phyloP scores from a whole-genome alignment of 192 early-diverging fungal species.

The Chytriomyces confervae region DNA sequence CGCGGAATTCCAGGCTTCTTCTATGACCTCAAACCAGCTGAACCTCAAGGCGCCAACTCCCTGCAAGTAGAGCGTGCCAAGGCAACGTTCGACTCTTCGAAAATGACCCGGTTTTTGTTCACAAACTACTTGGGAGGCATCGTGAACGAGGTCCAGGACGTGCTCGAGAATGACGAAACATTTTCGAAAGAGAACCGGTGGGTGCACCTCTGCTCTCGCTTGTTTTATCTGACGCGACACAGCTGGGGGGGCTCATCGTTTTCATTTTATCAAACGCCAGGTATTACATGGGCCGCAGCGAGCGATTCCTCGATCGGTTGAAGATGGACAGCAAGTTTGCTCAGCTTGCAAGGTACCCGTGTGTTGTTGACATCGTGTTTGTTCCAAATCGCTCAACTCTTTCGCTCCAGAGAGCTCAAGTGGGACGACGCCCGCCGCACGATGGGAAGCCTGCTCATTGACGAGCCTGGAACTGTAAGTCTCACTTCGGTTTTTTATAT shows the following conservation, averaged over 20 bases:
- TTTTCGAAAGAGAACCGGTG: conserved; percentile 67
- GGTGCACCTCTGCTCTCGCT: not conserved
- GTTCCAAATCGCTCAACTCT: not conserved
- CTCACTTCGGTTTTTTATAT: conserved; percentile 24
- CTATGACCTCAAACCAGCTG: conserved; percentile 34
- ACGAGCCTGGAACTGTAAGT: conserved; percentile 62
- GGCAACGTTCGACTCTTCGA: conserved; percentile 68
- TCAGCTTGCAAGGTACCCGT: conserved; percentile 50
- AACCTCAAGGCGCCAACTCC: conserved; percentile 39
- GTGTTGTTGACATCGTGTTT: not conserved
- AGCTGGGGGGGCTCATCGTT: not conserved
- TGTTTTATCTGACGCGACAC: no score
- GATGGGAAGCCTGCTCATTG: conserved; percentile 60
- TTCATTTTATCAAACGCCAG: conserved; percentile 25
- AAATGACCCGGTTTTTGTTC: conserved; percentile 72
- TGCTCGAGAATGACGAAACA: conserved; percentile 72
- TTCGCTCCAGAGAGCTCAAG: conserved; percentile 51
- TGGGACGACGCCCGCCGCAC: conserved; percentile 61
- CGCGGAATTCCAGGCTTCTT: conserved; percentile 26
- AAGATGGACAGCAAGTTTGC: conserved; percentile 67
- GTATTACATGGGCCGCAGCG: conserved; percentile 74
- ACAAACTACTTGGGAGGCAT: conserved; percentile 66
- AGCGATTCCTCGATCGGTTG: conserved; percentile 68
- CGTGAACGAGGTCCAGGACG: conserved; percentile 60
- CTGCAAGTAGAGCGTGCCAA: conserved; percentile 71